Conservation (phyloP, 768 basidiomycete genomes). For the Russula olivacea region DNA sequence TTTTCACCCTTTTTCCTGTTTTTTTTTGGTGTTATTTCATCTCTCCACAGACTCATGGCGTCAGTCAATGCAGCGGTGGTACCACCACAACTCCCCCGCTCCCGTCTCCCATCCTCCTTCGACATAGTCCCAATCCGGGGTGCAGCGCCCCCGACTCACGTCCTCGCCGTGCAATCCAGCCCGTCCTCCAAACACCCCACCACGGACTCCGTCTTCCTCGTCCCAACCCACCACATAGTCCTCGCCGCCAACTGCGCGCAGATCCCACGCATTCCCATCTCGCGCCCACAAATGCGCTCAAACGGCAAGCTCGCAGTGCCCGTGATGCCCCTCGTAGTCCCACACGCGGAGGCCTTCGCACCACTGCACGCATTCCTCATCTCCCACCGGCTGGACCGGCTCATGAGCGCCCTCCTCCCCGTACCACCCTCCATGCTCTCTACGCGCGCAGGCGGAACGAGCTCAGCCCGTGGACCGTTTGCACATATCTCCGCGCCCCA, state of each 20-base stretch:
- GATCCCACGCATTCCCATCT: constrained; percentile 45
- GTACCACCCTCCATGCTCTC: constrained; percentile 33
- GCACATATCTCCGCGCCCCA: constrained; percentile 26
- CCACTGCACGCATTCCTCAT: constrained; percentile 64
- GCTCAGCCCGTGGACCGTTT: constrained; percentile 22
- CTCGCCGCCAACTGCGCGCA: constrained; percentile 56
- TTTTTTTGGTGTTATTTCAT: neutral
- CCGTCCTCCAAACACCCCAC: constrained; percentile 34
- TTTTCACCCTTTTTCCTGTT: neutral
- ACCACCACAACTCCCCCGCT: constrained; percentile 22
- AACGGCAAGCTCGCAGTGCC: constrained; percentile 41
- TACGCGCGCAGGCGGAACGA: constrained; percentile 6
- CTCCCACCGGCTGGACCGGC: constrained; percentile 50
- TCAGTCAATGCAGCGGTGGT: constrained; percentile 18
- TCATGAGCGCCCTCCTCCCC: constrained; percentile 62
- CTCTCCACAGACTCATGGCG: constrained; percentile 15
- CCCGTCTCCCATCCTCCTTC: constrained; percentile 20
- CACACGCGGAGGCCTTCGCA: constrained; percentile 63
- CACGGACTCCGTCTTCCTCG: constrained; percentile 39
- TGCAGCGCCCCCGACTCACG: constrained; percentile 13
- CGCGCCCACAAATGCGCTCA: constrained; percentile 25
- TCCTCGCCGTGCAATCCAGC: constrained; percentile 38
- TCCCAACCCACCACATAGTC: constrained; percentile 59
- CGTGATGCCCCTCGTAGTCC: constrained; percentile 62
- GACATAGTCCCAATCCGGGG: constrained; percentile 15